Evolutionary conservation across 805 yeast species (phyloP).

Genomic region (Peterozyma toletana): DNA sequence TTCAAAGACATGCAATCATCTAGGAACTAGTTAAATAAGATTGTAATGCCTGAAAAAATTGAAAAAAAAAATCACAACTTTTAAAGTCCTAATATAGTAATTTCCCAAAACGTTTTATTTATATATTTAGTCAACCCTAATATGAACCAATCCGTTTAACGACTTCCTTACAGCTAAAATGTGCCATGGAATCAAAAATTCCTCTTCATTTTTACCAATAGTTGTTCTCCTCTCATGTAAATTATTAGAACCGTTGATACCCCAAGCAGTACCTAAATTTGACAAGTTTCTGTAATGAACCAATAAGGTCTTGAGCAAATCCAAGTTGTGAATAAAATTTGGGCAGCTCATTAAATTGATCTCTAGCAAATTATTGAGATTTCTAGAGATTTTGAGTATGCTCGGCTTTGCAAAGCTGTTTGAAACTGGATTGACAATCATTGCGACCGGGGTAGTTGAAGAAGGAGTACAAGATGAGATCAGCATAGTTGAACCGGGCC

Average conservation of each 20-base stretch:
- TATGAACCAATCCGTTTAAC: slow-evolving; percentile 51
- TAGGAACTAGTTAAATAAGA: neutral
- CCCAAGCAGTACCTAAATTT: slow-evolving; percentile 31
- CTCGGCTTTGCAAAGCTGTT: neutral
- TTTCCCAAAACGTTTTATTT: neutral
- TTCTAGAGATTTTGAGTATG: slow-evolving; percentile 6
- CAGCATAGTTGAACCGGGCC: neutral
- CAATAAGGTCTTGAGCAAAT: slow-evolving; percentile 47
- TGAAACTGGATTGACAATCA: neutral
- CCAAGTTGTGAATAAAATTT: slow-evolving; percentile 48
- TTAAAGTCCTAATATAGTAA: neutral
- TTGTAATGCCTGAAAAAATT: too few relatives aligned
- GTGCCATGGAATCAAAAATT: slow-evolving; percentile 64
- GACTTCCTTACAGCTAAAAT: slow-evolving; percentile 59
- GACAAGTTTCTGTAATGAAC: slow-evolving; percentile 56
- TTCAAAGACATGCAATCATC: neutral
- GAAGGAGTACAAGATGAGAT: neutral
- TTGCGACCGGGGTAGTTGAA: neutral
- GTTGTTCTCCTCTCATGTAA: neutral
- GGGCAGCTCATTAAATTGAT: slow-evolving; percentile 70
- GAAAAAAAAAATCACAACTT: too few relatives aligned
- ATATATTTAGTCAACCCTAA: slow-evolving; percentile 30
- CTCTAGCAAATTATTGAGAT: slow-evolving; percentile 34
- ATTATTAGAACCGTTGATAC: slow-evolving; percentile 18
- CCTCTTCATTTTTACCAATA: slow-evolving; percentile 12